These are phyloP conservation scores for Mycena vitilis DNA, from an alignment of 768 basidiomycete species.

Conservation along the genomic window DNA sequence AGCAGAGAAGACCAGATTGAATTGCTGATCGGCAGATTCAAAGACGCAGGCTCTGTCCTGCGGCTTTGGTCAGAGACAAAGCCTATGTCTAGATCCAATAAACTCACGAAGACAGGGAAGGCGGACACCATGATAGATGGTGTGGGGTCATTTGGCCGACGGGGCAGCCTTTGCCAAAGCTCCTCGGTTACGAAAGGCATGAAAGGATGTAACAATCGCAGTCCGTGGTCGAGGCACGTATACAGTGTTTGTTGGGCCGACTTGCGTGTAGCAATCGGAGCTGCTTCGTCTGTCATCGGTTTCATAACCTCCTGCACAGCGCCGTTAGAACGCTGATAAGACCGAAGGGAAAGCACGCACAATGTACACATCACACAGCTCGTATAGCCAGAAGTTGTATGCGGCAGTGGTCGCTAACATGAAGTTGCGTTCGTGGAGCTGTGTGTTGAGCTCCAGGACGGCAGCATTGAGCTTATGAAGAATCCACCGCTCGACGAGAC, in stretches of 20 bases:
- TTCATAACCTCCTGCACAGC: constrained; percentile 93
- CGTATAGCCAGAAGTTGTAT: constrained; percentile 98
- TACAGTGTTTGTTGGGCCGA: constrained; percentile 98
- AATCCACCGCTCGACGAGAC: constrained; percentile 94
- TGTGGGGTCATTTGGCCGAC: constrained; percentile 83
- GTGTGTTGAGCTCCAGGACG: constrained; percentile 77
- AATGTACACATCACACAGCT: constrained; percentile 99
- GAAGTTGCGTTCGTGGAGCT: constrained; percentile 87
- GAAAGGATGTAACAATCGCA: constrained; percentile 94
- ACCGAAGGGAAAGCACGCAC: constrained; percentile 56
- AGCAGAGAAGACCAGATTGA: constrained; percentile 85
- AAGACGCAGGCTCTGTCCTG: constrained; percentile 74
- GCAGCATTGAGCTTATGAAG: constrained; percentile 93
- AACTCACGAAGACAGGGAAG: constrained; percentile 83
- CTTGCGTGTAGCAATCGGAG: constrained; percentile 67
- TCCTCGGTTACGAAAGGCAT: constrained; percentile 99
- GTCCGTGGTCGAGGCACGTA: constrained; percentile 91
- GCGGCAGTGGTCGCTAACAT: constrained; percentile 88
- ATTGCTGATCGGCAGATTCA: constrained; percentile 81
- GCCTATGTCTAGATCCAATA: neutral
- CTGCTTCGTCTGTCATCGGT: constrained; percentile 90
- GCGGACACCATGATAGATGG: constrained; percentile 91
- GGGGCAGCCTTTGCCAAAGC: constrained; percentile 95
- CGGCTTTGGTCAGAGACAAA: neutral
- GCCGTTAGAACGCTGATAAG: constrained; percentile 6